Evolutionary conservation across 2,329 filamentous ascomycete species (phyloP).

Genomic region (Apiospora aurea): DNA sequence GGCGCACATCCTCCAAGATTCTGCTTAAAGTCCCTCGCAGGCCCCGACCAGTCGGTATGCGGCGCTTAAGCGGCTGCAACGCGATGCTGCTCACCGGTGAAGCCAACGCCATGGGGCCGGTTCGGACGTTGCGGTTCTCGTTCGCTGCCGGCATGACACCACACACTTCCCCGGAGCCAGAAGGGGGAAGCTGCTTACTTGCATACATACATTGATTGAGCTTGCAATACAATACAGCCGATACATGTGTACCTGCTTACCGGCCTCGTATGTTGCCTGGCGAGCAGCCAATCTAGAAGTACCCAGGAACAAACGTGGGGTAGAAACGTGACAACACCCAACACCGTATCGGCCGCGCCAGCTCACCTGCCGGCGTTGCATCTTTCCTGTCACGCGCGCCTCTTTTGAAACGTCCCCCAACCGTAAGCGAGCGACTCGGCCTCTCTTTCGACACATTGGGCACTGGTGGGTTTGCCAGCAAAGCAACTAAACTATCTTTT

Average conservation of each 20-base stretch:
- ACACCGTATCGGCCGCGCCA: background rate
- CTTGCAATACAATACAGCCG: too few species aligned
- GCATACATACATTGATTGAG: background rate
- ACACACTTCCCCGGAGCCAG: constrained; percentile 5
- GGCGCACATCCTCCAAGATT: background rate
- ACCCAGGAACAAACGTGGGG: background rate
- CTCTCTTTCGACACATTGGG: background rate
- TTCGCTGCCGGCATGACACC: constrained; percentile 10
- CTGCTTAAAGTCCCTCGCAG: constrained; percentile 16
- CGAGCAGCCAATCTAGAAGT: background rate
- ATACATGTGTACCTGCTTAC: background rate
- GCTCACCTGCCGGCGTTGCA: background rate
- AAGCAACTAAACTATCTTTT: background rate
- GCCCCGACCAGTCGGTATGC: constrained; percentile 17
- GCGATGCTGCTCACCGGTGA: constrained; percentile 24
- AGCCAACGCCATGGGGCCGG: constrained; percentile 20
- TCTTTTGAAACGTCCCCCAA: constrained; percentile 18
- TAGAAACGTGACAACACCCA: constrained; percentile 17
- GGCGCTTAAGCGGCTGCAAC: constrained; percentile 24
- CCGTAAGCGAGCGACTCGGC: constrained; percentile 12
- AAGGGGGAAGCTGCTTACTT: background rate
- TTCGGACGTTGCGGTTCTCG: background rate
- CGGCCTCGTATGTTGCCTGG: background rate
- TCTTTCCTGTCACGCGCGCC: constrained; percentile 1
- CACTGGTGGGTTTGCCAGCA: background rate